Evolutionary conservation across 1,284 basidiomycete species (phyloP), one percentile per base, ranked within the genome.

Genomic region (Boletus calvinii): DNA sequence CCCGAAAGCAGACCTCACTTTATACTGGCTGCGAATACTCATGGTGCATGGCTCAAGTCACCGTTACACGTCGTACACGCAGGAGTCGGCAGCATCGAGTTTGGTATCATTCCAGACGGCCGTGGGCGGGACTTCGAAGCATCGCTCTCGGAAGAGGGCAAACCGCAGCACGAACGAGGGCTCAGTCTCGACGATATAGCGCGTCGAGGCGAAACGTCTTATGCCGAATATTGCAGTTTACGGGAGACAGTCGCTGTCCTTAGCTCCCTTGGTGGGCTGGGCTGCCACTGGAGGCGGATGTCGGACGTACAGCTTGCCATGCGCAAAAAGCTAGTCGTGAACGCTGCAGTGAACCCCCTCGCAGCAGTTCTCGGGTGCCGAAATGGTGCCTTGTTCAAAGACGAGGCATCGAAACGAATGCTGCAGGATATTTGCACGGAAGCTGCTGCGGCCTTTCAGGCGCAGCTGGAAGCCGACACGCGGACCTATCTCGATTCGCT

Each of bases 321-420:
- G 70, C 82, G 91, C 30, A 83, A 84, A 57, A 97, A 96, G 71
- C 75, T 98, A 48, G 91, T 89, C 31, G 82, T 92, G 58, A 95
- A 97, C 68, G 78, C 87, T 12, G 80, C 87, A 63, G 83, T 98
- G 71, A 96, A 98, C 65, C 87, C 95, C 0, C 77, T 98, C 57
- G 93, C 94, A 0, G 90, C 92, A 0, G 69, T 98, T 15, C 74
- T 93, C 54, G 81, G 84, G 41, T 90, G 93, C 62, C 78, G 81
- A 50, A 98, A 97, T 63, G 94, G 93, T 17, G 81, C 85, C 1
- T 68, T 93, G 22, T 77, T 86, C 61, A 64, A 67, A 6, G 70
- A 78, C 10, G 47, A 60, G 0, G 70, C 75, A 8, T 77, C 80
- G 1, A 58, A 62, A 7, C 70, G 70, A 26, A 71, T 90, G 44